phyloP scores from a whole-genome alignment of 176 grass and related monocot genomes.

The Secale cereale region DNA sequence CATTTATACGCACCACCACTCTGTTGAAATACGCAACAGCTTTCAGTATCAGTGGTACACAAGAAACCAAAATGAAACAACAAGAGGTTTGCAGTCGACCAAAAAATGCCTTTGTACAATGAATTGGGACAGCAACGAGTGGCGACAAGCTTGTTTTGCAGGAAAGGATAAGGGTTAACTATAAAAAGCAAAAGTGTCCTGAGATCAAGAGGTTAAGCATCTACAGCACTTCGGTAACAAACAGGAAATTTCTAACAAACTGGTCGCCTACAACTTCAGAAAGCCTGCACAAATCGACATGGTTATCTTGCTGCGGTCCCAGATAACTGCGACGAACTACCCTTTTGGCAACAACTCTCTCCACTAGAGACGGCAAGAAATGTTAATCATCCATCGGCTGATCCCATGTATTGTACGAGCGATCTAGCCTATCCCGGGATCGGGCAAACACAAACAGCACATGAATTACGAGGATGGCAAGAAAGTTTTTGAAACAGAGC shows the following conservation, averaged over 20 bases:
- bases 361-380: not conserved
- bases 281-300: not conserved
- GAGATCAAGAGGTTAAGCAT: not conserved
- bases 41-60: not conserved
- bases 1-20: not conserved
- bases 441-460: not conserved
- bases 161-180: not conserved
- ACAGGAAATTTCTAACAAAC: not conserved
- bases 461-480: not conserved
- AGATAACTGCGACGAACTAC: not conserved
- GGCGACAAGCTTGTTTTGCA: not conserved
- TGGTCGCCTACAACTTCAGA: not conserved
- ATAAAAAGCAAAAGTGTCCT: not conserved
- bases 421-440: not conserved
- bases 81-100: not conserved
- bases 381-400: not conserved
- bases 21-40: not conserved
- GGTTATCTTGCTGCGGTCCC: not conserved
- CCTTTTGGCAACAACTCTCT: not conserved
- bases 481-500: not conserved
- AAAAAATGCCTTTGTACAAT: not conserved
- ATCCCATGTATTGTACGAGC: not conserved
- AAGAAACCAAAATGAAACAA: not conserved
- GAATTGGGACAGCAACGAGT: not conserved
- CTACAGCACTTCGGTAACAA: not conserved